Conservation (phyloP, 2,329 filamentous ascomycete genomes). For the Neopestalotiopsis sp. region DNA sequence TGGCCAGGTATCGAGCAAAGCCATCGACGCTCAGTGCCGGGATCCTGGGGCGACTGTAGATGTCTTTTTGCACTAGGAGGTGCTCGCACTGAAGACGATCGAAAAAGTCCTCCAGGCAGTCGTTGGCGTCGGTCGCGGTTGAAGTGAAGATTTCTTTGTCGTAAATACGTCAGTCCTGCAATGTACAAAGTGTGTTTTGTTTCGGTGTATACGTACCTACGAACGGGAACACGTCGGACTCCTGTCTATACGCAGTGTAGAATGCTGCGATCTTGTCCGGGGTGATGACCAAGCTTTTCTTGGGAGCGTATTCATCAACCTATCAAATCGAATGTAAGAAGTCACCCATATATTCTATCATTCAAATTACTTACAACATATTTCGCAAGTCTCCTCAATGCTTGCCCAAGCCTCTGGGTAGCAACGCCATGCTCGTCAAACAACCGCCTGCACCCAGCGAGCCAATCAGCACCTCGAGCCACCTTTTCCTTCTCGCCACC, state of each 20-base stretch:
- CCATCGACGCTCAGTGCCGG: slow-evolving; percentile 72
- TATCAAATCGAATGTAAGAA: slow-evolving; percentile 34
- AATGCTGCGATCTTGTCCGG: slow-evolving; percentile 78
- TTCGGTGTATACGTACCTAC: slow-evolving; percentile 53
- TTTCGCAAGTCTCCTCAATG: slow-evolving; percentile 75
- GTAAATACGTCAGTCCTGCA: neutral
- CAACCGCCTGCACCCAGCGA: slow-evolving; percentile 70
- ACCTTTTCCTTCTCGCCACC: neutral
- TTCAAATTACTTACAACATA: slow-evolving; percentile 64
- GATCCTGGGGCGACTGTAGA: slow-evolving; percentile 59
- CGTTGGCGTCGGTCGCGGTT: slow-evolving; percentile 44
- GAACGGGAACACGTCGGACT: slow-evolving; percentile 73
- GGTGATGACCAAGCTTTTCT: slow-evolving; percentile 72
- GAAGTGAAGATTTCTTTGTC: slow-evolving; percentile 56
- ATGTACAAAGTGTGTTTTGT: neutral
- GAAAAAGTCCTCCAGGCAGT: slow-evolving; percentile 65
- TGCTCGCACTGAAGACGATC: slow-evolving; percentile 63
- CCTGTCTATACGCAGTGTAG: slow-evolving; percentile 70
- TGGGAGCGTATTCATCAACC: slow-evolving; percentile 74
- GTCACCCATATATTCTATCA: neutral
- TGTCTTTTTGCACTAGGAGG: slow-evolving; percentile 65
- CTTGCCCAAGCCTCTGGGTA: slow-evolving; percentile 71
- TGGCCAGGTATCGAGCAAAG: slow-evolving; percentile 74
- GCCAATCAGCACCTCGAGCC: neutral
- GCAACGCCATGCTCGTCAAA: slow-evolving; percentile 73